Evolutionary conservation across 306 rosid genomes (phyloP), one percentile per base, ranked within the genome.

Genomic region (Pterocarpus macrocarpus): DNA sequence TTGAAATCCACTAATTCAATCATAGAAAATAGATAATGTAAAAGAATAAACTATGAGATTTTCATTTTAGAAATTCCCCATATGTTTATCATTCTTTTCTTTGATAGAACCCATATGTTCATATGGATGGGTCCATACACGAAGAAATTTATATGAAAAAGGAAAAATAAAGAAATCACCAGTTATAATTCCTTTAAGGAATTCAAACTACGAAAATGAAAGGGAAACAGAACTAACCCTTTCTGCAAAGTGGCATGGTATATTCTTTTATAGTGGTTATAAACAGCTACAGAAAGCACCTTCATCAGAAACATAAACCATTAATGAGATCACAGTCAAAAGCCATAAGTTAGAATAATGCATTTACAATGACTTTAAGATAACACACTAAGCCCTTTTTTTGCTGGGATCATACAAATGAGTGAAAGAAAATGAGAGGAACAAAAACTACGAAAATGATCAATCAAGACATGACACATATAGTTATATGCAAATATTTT

Each of bases 281-380:
- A 92, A 80, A 95, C 99, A 65, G 97, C 99, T 73, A 95, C 99
- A 81, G 99, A 88, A 76, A 95, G 97, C 85, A 95, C 97, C 99
- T 95, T 90, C 77, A 87, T 73, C 68, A 64, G 47, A 82, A 84
- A 85, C 69, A 88, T 49, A 79, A 78, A 79, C 57, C 85, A 72
- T 34, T 55, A 32, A 62, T 81, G 65, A 77, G 80, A 76, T 55
- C 73, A 52, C 43, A 47, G 17, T 78, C 67, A 57, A 75, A 78
- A 47, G 52, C 63, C 44, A 56, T 14, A 22, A 68, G 14, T 82
- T 68, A 69, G 14, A 79, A 69, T 33, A 78, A 74, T 44, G 75
- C 62, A 76, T 71, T 80, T 66, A 50, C 56, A 41, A 7, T 43
- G 69, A 58, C 73, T 22, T 22, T 22, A 22, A 22, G 28, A 22